Evolutionary conservation across 805 yeast genomes (phyloP).

Genomic region (Pichia scutulata): DNA sequence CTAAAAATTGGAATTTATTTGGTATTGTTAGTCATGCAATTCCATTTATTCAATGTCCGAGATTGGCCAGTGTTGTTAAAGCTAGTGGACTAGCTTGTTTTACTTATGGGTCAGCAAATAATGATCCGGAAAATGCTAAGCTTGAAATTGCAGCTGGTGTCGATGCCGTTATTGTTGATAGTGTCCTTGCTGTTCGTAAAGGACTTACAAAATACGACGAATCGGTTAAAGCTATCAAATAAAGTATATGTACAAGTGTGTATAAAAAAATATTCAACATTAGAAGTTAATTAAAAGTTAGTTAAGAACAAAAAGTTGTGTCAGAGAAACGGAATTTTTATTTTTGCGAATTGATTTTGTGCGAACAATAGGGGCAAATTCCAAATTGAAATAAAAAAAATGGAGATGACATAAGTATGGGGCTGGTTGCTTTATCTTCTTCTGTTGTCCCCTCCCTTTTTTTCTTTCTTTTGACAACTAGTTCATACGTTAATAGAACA

Average conservation of each 20-base stretch:
- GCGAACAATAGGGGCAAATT: not conserved
- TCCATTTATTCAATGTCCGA: conserved; percentile 82
- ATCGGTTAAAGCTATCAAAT: conserved; percentile 3
- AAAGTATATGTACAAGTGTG: not conserved
- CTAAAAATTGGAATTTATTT: conserved; percentile 81
- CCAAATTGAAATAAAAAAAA: no score
- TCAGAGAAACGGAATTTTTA: not conserved
- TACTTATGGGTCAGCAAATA: conserved; percentile 80
- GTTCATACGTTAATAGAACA: not conserved
- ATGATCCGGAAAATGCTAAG: conserved; percentile 74
- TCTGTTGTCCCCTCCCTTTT: not conserved
- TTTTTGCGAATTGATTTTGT: not conserved
- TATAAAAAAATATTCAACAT: not conserved
- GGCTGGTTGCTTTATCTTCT: not conserved
- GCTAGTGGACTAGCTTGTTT: conserved; percentile 88
- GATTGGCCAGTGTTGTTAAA: conserved; percentile 86
- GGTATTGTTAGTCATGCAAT: conserved; percentile 89
- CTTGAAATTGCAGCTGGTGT: conserved; percentile 90
- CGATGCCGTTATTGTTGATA: conserved; percentile 97
- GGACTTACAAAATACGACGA: conserved; percentile 42
- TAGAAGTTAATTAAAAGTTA: not conserved
- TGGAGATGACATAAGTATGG: not conserved
- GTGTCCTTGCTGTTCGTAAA: conserved; percentile 86
- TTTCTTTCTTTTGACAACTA: not conserved
- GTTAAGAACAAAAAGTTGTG: not conserved